Evolutionary conservation across 371 early-diverging fungal species (phyloP), one percentile per base, ranked within the genome.

Genomic region (Lichtheimia ramosa): DNA sequence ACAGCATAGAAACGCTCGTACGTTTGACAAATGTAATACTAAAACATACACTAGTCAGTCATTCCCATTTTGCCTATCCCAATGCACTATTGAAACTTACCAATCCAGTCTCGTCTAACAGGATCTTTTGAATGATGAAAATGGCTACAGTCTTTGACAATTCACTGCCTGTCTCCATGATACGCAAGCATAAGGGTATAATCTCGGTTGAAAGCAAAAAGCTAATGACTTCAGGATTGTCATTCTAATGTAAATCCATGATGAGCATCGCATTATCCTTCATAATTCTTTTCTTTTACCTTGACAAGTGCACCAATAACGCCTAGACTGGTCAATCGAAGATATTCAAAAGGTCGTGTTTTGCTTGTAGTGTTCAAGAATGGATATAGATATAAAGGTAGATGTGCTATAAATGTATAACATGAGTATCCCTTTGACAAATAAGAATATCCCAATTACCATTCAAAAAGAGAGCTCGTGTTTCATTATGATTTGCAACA

Each of bases 81-180:
- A 93, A 78, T 46, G n/a, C 46, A 46, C 13, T 21, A 46, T 7
- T 16, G 25, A 12, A 12, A 41, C 68, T 66, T 73, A 88, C 91
- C 55, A 99, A 86, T 1, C 99, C 99, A 67, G 94, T 90, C 46
- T 95, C 95, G 70, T 94, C 97, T 59, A 93, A 77, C 21, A 99
- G 83, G 53, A 99, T 97, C 66, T 96, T 93, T 74, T 97, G 96
- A 54, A 99, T 95, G 54, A 99, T 97, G 73, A 97, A 95, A 27
- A 95, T 96, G 24, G 99, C 98, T 56, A 96, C 96, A n/a, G 96
- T 94, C 72, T 99, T 99, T 48, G 96, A 95, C 21, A 96, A 86
- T 70, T 97, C 97, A 56, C 90, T 89, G 23, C 99, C 99, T 20
- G 92, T 92, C 68, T 99, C 98, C 96, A 99, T 97, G 65, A 96